Evolutionary conservation across 805 yeast genomes (phyloP).

Genomic region (Saccharomycopsis microspora): DNA sequence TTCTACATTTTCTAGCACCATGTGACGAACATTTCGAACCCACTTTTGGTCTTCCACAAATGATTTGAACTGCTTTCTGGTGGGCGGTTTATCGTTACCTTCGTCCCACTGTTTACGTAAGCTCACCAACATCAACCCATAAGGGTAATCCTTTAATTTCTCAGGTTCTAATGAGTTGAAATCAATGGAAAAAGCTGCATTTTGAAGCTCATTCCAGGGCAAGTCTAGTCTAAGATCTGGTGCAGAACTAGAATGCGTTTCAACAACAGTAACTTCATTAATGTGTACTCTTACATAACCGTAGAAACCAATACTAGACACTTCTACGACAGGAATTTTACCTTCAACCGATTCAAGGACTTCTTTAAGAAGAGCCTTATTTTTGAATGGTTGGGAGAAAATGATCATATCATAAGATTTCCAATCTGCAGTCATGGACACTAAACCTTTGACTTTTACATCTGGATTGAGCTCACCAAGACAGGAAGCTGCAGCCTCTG

Average conservation of each 20-base stretch:
- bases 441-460: slow-evolving; percentile 1
- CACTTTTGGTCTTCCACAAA: slow-evolving; percentile 19
- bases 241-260: slow-evolving; percentile 57
- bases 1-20: slow-evolving; percentile 35
- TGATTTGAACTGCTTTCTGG: slow-evolving; percentile 28
- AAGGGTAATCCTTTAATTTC: slow-evolving; percentile 19
- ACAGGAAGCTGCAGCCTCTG: slow-evolving; percentile 27
- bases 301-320: slow-evolving; percentile 51
- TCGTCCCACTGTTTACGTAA: not conserved
- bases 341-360: slow-evolving; percentile 15
- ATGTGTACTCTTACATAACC: slow-evolving; percentile 43
- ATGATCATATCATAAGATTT: slow-evolving; percentile 7
- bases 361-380: not conserved
- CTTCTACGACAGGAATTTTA: slow-evolving; percentile 43
- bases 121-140: slow-evolving; percentile 8
- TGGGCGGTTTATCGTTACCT: not conserved
- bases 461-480: slow-evolving; percentile 45
- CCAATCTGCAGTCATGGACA: slow-evolving; percentile 5
- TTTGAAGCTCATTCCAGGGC: slow-evolving; percentile 17
- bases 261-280: slow-evolving; percentile 55
- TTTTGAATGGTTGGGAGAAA: not conserved
- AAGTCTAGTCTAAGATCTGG: slow-evolving; percentile 38
- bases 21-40: slow-evolving; percentile 15
- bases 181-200: slow-evolving; percentile 14
- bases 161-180: slow-evolving; percentile 6